Percentiles rank a stretch among this genome's conserved stretches.
Conservation (phyloP, 2,329 filamentous ascomycete species). For the Hypoxylon sp. region DNA sequence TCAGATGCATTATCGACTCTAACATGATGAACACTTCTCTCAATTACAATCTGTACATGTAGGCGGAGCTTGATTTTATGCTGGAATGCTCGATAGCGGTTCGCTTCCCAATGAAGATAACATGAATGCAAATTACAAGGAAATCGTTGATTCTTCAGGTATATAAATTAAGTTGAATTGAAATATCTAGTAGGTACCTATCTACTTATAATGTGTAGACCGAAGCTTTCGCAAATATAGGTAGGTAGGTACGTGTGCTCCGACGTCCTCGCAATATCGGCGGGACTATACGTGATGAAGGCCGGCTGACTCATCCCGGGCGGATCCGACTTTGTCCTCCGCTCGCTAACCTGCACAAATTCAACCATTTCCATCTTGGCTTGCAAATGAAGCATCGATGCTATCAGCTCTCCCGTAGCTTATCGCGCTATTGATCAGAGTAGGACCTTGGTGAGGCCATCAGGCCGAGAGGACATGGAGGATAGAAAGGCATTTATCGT, state of each 20-base stretch:
- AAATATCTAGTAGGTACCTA: background rate
- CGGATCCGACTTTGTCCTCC: slow-evolving; percentile 31
- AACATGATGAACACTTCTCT: background rate
- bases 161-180: background rate
- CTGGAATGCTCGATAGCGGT: background rate
- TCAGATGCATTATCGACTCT: background rate
- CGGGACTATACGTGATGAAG: background rate
- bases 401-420: background rate
- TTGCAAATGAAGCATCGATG: background rate
- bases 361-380: slow-evolving; percentile 23
- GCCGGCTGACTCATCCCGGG: slow-evolving; percentile 40
- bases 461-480: slow-evolving; percentile 41
- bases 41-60: background rate
- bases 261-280: background rate
- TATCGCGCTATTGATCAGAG: background rate
- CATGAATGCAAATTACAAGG: background rate
- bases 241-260: background rate
- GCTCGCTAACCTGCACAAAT: slow-evolving; percentile 27
- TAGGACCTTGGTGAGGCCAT: slow-evolving; percentile 3
- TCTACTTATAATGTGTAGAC: background rate
- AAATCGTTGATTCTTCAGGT: background rate
- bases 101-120: background rate
- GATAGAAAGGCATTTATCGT: slow-evolving; percentile 73
- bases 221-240: background rate
- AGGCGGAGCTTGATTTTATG: background rate